Evolutionary conservation across 345 rosid species (phyloP), one percentile per base, ranked within the genome.

Genomic region (Euphorbia tirucalli): DNA sequence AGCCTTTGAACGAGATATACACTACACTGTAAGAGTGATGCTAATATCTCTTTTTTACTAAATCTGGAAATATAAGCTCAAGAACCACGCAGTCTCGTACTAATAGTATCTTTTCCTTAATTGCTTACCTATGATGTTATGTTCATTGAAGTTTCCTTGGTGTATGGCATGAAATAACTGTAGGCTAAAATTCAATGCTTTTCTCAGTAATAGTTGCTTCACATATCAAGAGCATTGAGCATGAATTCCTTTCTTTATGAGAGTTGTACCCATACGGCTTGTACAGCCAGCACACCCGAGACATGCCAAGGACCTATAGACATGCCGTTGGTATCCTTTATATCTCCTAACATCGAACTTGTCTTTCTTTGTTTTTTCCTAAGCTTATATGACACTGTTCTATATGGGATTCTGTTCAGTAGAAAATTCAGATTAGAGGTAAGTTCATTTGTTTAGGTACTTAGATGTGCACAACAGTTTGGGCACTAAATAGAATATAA

Each of bases 1-100:
- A 15, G 95, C 91, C 74, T 92, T 94, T 80, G 96, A 90, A 84
- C 82, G 87, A 67, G 98, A 94, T 59, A 84, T 94, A 82, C 97
- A 94, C 84, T 94, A 94, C 88, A 90, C 96, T 69, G 96, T 89
- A 83, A 85, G 89, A 63, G 71, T 63, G 44, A 62, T 27, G 37
- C 41, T 31, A 54, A 30, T 66, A 11, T 31, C 14, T 56, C 10
- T 2, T 41, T 11, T 66, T 48, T 24, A 27, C 35, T 27, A 13
- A 65, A 2, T 2, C 25, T 37, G 14, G 3, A 25, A 43, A 24
- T 37, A 3, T 64, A 32, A 19, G 61, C 4, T 30, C 31, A 1
- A 14, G 31, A 32, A 55, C 52, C 56, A 39, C 27, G 28, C 30
- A 4, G 21, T 60, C 19, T 60, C 9, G 1, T 5, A 15, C 30